Percentiles rank a stretch among this genome's conserved stretches.
Conservation (phyloP, 805 yeast genomes). For the Kodamaea laetipori region DNA sequence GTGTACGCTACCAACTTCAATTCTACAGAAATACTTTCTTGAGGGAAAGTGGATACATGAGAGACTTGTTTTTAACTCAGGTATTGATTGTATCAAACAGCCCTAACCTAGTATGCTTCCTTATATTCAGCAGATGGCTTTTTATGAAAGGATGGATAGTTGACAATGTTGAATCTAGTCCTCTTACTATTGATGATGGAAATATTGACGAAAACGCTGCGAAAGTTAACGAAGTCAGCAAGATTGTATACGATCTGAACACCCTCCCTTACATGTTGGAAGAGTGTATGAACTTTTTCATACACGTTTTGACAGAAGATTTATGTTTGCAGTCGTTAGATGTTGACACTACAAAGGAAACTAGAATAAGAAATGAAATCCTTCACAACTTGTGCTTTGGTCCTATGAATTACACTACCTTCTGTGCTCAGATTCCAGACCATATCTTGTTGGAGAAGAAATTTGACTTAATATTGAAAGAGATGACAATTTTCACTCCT, state of each 20-base stretch:
- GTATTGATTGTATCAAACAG: conserved; percentile 51
- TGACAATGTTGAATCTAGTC: neutral
- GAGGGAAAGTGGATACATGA: conserved; percentile 77
- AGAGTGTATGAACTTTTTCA: conserved; percentile 71
- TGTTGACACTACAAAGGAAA: conserved; percentile 50
- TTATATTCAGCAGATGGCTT: conserved; percentile 71
- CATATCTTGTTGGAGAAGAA: conserved; percentile 69
- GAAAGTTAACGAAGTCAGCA: conserved; percentile 13
- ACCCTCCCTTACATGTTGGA: conserved; percentile 68
- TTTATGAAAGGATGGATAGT: conserved; percentile 41
- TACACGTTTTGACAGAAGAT: conserved; percentile 69
- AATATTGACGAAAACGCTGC: conserved; percentile 39
- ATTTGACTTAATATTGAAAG: conserved; percentile 56
- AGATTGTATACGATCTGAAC: conserved; percentile 42
- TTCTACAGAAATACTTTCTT: conserved; percentile 77
- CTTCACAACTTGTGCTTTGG: conserved; percentile 81
- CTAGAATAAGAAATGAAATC: conserved; percentile 66
- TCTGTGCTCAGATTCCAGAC: conserved; percentile 73
- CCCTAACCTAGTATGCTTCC: conserved; percentile 57
- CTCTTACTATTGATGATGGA: conserved; percentile 3
- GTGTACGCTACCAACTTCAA: conserved; percentile 75
- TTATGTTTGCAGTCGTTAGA: conserved; percentile 52
- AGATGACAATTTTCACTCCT: conserved; percentile 34
- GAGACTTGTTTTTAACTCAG: conserved; percentile 78
- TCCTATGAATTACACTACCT: conserved; percentile 68